phyloP scores from a whole-genome alignment of 1,284 basidiomycete species.

The Golubevia sp. region DNA sequence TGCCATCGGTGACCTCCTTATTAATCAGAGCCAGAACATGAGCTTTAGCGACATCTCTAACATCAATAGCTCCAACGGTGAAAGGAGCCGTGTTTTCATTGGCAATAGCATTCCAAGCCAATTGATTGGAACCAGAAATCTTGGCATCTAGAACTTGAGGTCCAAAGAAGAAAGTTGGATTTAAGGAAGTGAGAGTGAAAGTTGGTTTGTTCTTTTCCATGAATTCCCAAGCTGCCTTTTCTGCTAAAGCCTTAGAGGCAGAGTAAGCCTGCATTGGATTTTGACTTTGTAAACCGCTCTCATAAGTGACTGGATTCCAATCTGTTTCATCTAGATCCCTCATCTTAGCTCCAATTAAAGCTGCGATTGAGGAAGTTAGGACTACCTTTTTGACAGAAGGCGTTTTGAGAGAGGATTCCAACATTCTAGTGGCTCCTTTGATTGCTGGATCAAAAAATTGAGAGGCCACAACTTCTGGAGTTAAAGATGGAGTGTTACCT shows the following conservation, averaged over 20 bases:
- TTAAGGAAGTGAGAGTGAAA: constrained; percentile 20
- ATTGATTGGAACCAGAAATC: no score
- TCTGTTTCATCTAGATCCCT: not conserved
- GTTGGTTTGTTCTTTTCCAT: constrained; percentile 44
- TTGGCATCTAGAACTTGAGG: constrained; percentile 1
- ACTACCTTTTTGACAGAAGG: not conserved
- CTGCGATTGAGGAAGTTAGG: not conserved
- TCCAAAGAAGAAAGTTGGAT: constrained; percentile 29
- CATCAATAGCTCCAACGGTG: no score
- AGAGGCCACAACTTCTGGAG: no score
- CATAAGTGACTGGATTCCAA: not conserved
- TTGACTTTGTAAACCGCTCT: no score
- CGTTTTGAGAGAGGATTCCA: not conserved
- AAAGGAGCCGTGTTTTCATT: no score
- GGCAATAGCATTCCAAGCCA: no score
- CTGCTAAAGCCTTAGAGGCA: constrained; percentile 61
- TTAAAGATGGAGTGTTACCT: no score
- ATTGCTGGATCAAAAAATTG: not conserved
- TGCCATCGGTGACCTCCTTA: no score
- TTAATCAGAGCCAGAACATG: no score
- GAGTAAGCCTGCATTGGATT: constrained; percentile 51
- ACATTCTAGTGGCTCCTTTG: not conserved
- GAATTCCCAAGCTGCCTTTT: constrained; percentile 59
- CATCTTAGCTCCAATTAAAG: not conserved
- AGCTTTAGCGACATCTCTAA: no score